Evolutionary conservation across 1,139 yeast genomes (phyloP), one percentile per base, ranked within the genome.

Genomic region (Lodderomyces orthopsilosis): DNA sequence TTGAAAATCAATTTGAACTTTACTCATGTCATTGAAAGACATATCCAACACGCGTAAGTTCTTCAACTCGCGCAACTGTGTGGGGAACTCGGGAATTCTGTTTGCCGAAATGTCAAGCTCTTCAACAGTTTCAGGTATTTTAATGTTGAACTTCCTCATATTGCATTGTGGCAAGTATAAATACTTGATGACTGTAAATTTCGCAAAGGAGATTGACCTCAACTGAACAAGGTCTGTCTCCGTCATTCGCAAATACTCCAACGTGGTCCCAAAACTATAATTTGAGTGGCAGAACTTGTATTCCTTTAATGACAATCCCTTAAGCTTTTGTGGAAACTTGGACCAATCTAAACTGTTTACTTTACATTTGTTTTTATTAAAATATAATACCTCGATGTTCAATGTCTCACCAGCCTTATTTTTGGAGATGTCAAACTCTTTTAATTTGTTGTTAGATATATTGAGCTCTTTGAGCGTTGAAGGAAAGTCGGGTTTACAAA

Each of bases 31-130:
- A 30, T 30, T 30, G 15, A 15, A 30, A 12, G 34, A 30, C 34
- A 30, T 30, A 30, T 15, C 34, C 34, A 30, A 30, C 34, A 30
- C 19, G 3, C 19, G 34, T n/a, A 30, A 15, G n/a, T 30, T 30
- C 15, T 13, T 30, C 34, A 30, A 30, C 19, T 30, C 15, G 19
- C 34, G 2, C 8, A 30, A 17, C 19, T 14, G n/a, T 4, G 10
- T 3, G 5, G 34, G 34, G 12, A 30, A 30, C 3, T 30, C 19
- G 5, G 19, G 19, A 15, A 30, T 14, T 30, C n/a, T 15, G 34
- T 30, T 30, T 5, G 34, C 34, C 15, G 34, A 30, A 15, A 30
- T 6, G 15, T 30, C 34, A 17, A 30, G 19, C 12, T 30, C 34
- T n/a, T 5, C 34, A 9, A 30, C 34, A 3, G 34, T 30, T 6